Evolutionary conservation across 2,329 filamentous ascomycete genomes (phyloP).

Genomic region (Cadophora sp.): DNA sequence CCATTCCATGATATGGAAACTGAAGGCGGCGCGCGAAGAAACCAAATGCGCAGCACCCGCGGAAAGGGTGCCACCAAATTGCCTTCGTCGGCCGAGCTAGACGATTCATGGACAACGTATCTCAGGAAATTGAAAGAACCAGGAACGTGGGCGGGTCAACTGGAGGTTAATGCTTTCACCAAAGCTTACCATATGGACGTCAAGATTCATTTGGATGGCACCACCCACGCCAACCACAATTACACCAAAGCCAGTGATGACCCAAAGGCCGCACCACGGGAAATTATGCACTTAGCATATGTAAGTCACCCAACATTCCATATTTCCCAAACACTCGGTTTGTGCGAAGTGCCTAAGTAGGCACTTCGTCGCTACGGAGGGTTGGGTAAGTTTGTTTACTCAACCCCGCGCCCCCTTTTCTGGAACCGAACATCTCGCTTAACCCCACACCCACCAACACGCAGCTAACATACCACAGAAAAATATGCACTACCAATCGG

Average conservation of each 20-base stretch:
- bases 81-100: constrained; percentile 60
- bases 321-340: background rate
- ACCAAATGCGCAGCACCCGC: constrained; percentile 56
- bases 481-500: constrained; percentile 72
- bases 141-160: constrained; percentile 69
- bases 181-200: constrained; percentile 67
- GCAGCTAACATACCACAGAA: constrained; percentile 48
- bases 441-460: constrained; percentile 7
- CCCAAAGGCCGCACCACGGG: constrained; percentile 13
- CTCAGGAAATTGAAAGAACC: constrained; percentile 64
- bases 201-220: constrained; percentile 56
- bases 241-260: constrained; percentile 48
- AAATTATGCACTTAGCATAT: constrained; percentile 63
- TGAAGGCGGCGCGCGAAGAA: constrained; percentile 60
- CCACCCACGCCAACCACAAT: constrained; percentile 52
- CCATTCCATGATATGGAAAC: constrained; percentile 64
- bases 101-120: constrained; percentile 59
- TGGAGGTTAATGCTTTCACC: constrained; percentile 72
- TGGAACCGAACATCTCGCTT: constrained; percentile 3
- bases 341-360: background rate
- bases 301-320: constrained; percentile 50
- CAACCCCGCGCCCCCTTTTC: background rate
- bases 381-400: constrained; percentile 1
- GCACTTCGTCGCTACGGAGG: background rate
- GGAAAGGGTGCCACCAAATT: constrained; percentile 38